phyloP scores from a whole-genome alignment of 257 asterid genomes.

The Solanum pimpinellifolium region DNA sequence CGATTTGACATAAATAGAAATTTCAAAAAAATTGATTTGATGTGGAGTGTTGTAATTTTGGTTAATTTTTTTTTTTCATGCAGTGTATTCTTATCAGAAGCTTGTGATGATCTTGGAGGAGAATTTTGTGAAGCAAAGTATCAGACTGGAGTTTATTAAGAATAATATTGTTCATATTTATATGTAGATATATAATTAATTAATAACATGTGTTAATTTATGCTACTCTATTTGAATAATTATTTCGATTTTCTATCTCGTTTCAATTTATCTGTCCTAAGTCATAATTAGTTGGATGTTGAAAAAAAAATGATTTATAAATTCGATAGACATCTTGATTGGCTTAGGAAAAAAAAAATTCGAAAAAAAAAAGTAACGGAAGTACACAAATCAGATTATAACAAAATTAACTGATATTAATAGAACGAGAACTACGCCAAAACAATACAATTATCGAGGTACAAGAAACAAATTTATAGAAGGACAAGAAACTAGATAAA shows the following conservation, averaged over 20 bases:
- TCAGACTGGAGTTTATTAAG: constrained; percentile 9
- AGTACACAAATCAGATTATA: too few species aligned
- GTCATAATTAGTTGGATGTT: not conserved
- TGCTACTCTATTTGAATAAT: not conserved
- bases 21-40: not conserved
- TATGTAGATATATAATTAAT: not conserved
- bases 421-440: too few species aligned
- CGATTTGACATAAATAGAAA: not conserved
- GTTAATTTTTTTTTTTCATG: not conserved
- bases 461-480: too few species aligned
- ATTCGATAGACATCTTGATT: not conserved
- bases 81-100: constrained; percentile 28
- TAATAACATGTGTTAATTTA: not conserved
- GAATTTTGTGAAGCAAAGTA: constrained; percentile 21
- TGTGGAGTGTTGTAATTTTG: not conserved
- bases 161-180: not conserved
- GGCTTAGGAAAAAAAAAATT: too few species aligned
- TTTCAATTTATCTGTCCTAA: not conserved
- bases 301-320: not conserved
- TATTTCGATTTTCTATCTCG: accelerated
- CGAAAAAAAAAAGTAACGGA: too few species aligned
- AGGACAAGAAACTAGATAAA: too few species aligned
- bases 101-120: constrained; percentile 33
- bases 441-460: too few species aligned
- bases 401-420: too few species aligned